phyloP scores from a whole-genome alignment of 2,329 filamentous ascomycete genomes.

The Claviceps quebecensis region DNA sequence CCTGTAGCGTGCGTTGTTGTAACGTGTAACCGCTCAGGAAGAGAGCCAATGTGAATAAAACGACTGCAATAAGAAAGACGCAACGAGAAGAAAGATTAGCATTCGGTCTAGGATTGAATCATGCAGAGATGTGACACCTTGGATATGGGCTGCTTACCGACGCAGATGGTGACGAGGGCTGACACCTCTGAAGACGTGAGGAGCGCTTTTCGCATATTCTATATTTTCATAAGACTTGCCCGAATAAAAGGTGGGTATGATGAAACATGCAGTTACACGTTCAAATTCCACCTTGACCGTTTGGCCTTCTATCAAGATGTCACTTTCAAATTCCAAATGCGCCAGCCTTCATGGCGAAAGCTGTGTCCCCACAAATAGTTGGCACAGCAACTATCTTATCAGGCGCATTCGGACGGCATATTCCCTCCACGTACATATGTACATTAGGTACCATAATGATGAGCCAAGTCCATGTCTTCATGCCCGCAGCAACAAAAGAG shows the following conservation, averaged over 20 bases:
- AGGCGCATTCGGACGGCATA: conserved; percentile 2
- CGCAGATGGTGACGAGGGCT: conserved; percentile 45
- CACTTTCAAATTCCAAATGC: no score
- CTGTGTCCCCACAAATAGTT: conserved; percentile 14
- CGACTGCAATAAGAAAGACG: conserved; percentile 31
- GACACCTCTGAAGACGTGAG: conserved; percentile 60
- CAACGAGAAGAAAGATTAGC: conserved; percentile 3
- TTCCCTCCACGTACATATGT: no score
- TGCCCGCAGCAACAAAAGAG: background rate
- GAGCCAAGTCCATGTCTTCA: no score
- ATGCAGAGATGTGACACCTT: background rate
- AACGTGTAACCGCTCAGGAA: conserved; percentile 81
- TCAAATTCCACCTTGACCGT: no score
- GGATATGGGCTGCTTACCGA: conserved; percentile 35
- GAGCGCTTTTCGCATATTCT: conserved; percentile 31
- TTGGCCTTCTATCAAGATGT: no score
- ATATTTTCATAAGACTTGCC: background rate
- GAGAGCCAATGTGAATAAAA: conserved; percentile 65
- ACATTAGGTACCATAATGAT: no score
- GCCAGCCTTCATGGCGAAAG: no score
- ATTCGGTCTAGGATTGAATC: conserved; percentile 4
- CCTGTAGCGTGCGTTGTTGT: conserved; percentile 72
- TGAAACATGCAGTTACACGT: no score
- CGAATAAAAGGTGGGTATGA: background rate
- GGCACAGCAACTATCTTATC: conserved; percentile 33